A percentile compares a stretch with the other conserved stretches of the same genome.
phyloP scores from a whole-genome alignment of 2,329 filamentous ascomycete genomes.

The Achaetomium macrosporum region DNA sequence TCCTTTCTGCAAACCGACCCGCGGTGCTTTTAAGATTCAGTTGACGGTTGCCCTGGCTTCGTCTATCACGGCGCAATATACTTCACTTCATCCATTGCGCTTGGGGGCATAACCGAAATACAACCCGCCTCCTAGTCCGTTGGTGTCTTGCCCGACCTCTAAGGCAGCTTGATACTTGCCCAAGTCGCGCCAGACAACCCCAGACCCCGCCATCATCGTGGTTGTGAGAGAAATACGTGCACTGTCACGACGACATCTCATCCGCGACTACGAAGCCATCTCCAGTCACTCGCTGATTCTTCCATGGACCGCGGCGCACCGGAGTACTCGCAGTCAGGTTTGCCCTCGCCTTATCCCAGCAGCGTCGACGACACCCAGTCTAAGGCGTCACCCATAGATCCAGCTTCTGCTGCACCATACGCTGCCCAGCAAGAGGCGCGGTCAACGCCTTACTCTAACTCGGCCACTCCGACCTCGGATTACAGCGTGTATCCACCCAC shows the following conservation, averaged over 20 bases:
- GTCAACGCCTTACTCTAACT: constrained; percentile 62
- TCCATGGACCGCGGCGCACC: constrained; percentile 54
- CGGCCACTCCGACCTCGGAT: constrained; percentile 81
- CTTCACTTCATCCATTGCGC: background rate
- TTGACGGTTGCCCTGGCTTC: background rate
- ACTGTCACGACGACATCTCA: no score
- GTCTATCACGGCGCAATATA: background rate
- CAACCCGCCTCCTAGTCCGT: background rate
- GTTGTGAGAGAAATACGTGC: no score
- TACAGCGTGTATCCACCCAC: constrained; percentile 72
- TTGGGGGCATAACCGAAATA: background rate
- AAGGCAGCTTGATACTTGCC: no score
- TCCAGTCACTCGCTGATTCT: constrained; percentile 5
- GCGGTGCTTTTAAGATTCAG: background rate
- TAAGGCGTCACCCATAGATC: constrained; percentile 85
- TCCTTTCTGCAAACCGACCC: background rate
- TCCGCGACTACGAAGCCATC: background rate
- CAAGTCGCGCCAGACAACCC: no score
- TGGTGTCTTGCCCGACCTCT: background rate
- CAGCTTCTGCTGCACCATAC: constrained; percentile 88
- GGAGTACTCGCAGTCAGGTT: constrained; percentile 85
- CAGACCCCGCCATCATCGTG: no score
- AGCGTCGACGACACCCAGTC: constrained; percentile 65
- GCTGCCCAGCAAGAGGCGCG: constrained; percentile 75
- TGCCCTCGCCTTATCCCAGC: constrained; percentile 66